Percentiles rank a stretch among this genome's conserved stretches.
phyloP scores from a whole-genome alignment of 495 filamentous ascomycete species.

The Apodospora peruviana region DNA sequence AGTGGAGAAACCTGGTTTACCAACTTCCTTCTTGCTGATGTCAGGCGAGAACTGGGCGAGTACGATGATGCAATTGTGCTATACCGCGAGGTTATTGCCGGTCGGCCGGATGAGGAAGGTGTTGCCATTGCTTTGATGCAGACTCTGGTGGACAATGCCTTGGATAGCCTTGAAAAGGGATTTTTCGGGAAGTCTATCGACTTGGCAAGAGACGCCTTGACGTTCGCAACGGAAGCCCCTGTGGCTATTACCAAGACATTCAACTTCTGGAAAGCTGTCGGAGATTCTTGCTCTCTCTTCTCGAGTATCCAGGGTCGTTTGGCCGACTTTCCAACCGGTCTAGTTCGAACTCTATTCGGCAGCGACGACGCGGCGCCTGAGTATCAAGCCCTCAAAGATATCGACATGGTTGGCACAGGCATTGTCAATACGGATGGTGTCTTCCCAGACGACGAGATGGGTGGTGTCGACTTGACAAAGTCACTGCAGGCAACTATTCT shows the following conservation, averaged over 20 bases:
- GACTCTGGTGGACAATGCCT: constrained; percentile 74
- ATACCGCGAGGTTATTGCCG: constrained; percentile 64
- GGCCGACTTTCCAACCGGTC: constrained; percentile 49
- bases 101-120: constrained; percentile 70
- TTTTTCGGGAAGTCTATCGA: constrained; percentile 75
- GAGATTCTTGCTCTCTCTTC: constrained; percentile 83
- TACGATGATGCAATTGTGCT: constrained; percentile 74
- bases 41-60: constrained; percentile 83
- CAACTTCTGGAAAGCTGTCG: constrained; percentile 91
- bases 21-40: constrained; percentile 94
- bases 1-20: constrained; percentile 80
- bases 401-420: constrained; percentile 61
- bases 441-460: constrained; percentile 40
- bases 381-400: constrained; percentile 59
- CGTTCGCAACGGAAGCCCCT: constrained; percentile 31
- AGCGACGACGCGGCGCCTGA: constrained; percentile 43
- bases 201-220: constrained; percentile 43
- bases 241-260: constrained; percentile 57
- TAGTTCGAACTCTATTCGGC: constrained; percentile 52
- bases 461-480: constrained; percentile 40
- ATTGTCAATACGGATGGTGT: constrained; percentile 38
- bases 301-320: constrained; percentile 65
- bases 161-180: constrained; percentile 70
- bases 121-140: constrained; percentile 83
- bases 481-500: constrained; percentile 67